Percentiles rank a stretch among this genome's conserved stretches.
Conservation (phyloP, 2,329 filamentous ascomycete genomes). For the Fusarium torreyae region DNA sequence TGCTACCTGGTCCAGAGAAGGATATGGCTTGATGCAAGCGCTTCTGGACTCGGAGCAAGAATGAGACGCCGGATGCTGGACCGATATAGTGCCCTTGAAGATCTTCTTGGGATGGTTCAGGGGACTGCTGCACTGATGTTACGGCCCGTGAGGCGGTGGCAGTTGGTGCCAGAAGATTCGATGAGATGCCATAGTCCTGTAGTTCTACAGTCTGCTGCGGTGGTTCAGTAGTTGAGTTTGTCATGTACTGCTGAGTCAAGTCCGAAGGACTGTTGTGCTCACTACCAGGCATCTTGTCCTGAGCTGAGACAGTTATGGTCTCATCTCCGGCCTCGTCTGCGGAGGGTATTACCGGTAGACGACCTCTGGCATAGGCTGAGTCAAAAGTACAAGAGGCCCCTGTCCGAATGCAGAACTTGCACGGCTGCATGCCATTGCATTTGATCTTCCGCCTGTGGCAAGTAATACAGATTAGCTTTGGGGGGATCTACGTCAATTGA, state of each 20-base stretch:
- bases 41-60: slow-evolving; percentile 52
- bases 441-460: slow-evolving; percentile 46
- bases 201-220: slow-evolving; percentile 8
- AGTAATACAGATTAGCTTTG: slow-evolving; percentile 21
- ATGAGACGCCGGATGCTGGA: slow-evolving; percentile 52
- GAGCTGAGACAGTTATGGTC: slow-evolving; percentile 15
- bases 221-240: background rate
- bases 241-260: slow-evolving; percentile 21
- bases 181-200: slow-evolving; percentile 22
- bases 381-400: slow-evolving; percentile 45
- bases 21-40: slow-evolving; percentile 49
- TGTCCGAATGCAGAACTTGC: slow-evolving; percentile 44
- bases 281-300: slow-evolving; percentile 14
- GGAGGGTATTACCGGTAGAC: slow-evolving; percentile 40
- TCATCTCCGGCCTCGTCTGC: slow-evolving; percentile 23
- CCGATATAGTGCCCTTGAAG: slow-evolving; percentile 54
- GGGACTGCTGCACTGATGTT: slow-evolving; percentile 45
- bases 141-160: slow-evolving; percentile 13
- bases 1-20: slow-evolving; percentile 52
- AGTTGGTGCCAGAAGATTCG: slow-evolving; percentile 15
- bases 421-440: slow-evolving; percentile 48
- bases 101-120: slow-evolving; percentile 52
- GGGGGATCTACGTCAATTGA: background rate
- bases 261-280: slow-evolving; percentile 13
- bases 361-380: slow-evolving; percentile 47